Evolutionary conservation across 169 alveolate species (phyloP).

Genomic region (Eimeria praecox): DNA sequence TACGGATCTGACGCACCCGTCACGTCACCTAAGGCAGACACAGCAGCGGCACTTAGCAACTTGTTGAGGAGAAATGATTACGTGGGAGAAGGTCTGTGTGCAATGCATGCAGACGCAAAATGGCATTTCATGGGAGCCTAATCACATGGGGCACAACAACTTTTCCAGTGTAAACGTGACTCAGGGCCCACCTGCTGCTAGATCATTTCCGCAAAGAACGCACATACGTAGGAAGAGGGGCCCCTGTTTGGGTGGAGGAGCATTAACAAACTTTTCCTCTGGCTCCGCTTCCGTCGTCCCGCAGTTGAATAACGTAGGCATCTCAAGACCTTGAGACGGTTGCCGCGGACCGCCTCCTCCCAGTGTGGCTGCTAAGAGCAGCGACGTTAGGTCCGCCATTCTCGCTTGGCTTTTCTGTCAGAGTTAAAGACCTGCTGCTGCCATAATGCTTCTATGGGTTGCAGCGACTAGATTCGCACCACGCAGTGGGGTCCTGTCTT

Average conservation of each 20-base stretch:
- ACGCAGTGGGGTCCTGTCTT: background rate
- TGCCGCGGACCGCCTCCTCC: constrained; percentile 23
- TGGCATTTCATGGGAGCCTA: background rate
- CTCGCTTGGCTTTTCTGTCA: background rate
- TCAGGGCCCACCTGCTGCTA: constrained; percentile 53
- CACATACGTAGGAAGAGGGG: constrained; percentile 73
- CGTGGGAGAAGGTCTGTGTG: background rate
- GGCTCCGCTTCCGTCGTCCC: constrained; percentile 44
- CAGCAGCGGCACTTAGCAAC: background rate
- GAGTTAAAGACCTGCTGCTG: background rate
- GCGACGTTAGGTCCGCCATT: constrained; percentile 46
- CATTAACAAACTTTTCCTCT: constrained; percentile 65
- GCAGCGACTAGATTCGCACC: background rate
- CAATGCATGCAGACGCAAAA: background rate
- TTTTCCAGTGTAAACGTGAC: background rate
- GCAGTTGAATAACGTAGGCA: constrained; percentile 42
- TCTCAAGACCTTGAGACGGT: constrained; percentile 18
- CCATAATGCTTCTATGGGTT: background rate
- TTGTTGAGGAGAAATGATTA: background rate
- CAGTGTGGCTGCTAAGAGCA: constrained; percentile 10
- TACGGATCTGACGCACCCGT: constrained; percentile 73
- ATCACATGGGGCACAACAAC: background rate
- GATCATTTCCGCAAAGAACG: constrained; percentile 71
- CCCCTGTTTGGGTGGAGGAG: constrained; percentile 70
- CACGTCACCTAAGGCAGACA: constrained; percentile 52